A percentile compares a stretch with the other conserved stretches of the same genome.
phyloP scores from a whole-genome alignment of 768 basidiomycete genomes.

The Clitopilus hobsonii region DNA sequence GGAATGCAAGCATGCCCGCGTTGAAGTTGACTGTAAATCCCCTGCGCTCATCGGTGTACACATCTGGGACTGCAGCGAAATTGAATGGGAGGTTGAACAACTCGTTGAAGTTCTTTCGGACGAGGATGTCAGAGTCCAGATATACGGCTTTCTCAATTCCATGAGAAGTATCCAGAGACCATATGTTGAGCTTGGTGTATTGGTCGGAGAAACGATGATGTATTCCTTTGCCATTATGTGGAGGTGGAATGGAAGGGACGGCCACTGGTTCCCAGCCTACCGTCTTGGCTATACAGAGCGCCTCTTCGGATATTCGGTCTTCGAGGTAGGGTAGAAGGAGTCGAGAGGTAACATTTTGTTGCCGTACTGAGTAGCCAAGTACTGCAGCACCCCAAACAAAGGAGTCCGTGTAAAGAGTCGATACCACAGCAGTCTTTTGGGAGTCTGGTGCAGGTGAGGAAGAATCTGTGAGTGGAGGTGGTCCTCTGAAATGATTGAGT shows the following conservation, averaged over 20 bases:
- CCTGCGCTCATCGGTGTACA: conserved; percentile 19
- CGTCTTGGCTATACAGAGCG: conserved; percentile 32
- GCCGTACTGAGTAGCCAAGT: conserved; percentile 18
- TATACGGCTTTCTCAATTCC: conserved; percentile 30
- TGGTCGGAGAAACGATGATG: conserved; percentile 32
- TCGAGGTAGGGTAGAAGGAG: conserved; percentile 21
- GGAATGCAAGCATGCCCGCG: conserved; percentile 33
- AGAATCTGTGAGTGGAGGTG: conserved; percentile 10
- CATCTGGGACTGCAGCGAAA: conserved; percentile 37
- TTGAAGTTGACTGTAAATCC: conserved; percentile 34
- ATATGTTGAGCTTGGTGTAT: conserved; percentile 39
- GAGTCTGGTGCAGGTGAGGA: background rate
- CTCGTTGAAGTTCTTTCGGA: conserved; percentile 35
- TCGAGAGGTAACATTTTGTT: conserved; percentile 19
- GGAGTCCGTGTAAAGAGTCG: conserved; percentile 23
- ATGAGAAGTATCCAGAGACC: conserved; percentile 25
- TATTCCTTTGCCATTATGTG: conserved; percentile 29
- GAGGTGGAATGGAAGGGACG: conserved; percentile 32
- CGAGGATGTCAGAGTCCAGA: conserved; percentile 40
- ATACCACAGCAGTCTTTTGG: conserved; percentile 16
- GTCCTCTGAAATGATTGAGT: conserved; percentile 9
- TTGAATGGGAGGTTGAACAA: conserved; percentile 35
- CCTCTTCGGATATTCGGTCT: conserved; percentile 28
- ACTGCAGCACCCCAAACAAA: conserved; percentile 23
- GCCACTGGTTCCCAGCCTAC: conserved; percentile 33